Base-by-base conservation (phyloP, 257 asterid species). In the Lycium barbarum region DNA sequence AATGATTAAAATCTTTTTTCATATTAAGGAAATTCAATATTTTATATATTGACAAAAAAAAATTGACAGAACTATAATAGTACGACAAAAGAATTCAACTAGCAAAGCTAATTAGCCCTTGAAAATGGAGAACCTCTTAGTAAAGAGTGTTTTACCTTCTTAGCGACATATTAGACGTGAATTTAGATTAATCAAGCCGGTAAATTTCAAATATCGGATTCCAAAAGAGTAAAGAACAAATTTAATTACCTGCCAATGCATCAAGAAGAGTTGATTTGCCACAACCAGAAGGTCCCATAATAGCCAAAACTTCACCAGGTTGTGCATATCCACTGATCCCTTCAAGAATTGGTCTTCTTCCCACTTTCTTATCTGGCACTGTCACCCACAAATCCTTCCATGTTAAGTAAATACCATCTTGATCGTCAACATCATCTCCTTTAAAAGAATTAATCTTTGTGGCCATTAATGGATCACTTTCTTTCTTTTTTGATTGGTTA, bases 181-280 rank as follows among this genome's bases (percentile, higher is more conserved):
- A 53, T 53, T 5, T 5, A 12, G 5, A 53, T 53, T 53, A 40
- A 12, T 53, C 15, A 14, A 53, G 6, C 5, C 58, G 10, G 58
- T 12, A 10, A 53, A 5, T 53, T 53, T 53, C 0, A 53, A 3
- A 53, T 53, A 53, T 5, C 5, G 13, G 2, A 51, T 51, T 2
- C 12, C 15, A 1, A 2, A 51, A 9, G 10, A 53, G 10, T 2
- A 53, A 49, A 7, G 57, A 40, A 53, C 57, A 53, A 53, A 49
- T 33, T 59, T 59, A 18, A 35, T 20, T 36, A 93, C 94, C 94
- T 62, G 94, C 91, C 72, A 92, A 86, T 0, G 96, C 90, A 62
- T 93, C 93, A n/a, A 93, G 94, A 43, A 93, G 94, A 59, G 94
- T 93, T 0, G 96, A 93, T 84, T 93, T 93, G 40, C 96, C 96